Evolutionary conservation across 257 asterid species (phyloP), one percentile per base, ranked within the genome.

Genomic region (Cruciata laevipes): DNA sequence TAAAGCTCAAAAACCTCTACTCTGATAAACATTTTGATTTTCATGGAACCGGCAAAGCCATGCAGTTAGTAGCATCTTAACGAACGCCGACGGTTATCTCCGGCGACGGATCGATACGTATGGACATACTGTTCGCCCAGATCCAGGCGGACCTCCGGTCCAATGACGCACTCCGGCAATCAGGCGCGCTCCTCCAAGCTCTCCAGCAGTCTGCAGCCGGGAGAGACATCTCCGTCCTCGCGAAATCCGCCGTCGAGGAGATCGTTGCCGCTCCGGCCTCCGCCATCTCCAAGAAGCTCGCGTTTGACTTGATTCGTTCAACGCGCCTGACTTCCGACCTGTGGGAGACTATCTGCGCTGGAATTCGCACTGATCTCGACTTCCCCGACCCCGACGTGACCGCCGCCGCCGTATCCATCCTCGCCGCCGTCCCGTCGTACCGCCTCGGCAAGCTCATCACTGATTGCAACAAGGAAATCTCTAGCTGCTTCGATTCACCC

Each of bases 161-260:
- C 57, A 90, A 86, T 66, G 96, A 90, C 76, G 91, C 97, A 12
- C 94, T 90, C 72, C 91, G 97, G 47, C 97, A 90, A 73, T 83
- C 95, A n/a, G 81, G 95, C 62, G 97, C 97, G 0, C 85, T 90
- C 37, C 91, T 90, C 64, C 97, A 86, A 78, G 97, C 97, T 53
- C 91, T 90, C 52, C 95, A 90, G 73, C 97, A 90, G 78, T 90
- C 95, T 38, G 97, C 95, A 40, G 97, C 97, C 67, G 97, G 97
- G 18, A 75, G 91, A 25, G 97, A 90, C 77, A 90, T 90, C 68
- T 90, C 97, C 69, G 83, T 90, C 69, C 79, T 90, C 31, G 95
- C 97, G 1, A 90, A 90, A 81, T 85, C 91, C 20, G 97, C 97
- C 32, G 97, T 90, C 4, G 97, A 90, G 64, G 97, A 90, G 82